These are phyloP conservation scores for Aureobasidium melanogenum DNA, from an alignment of 2,329 filamentous ascomycete genomes.

Conservation along the genomic window DNA sequence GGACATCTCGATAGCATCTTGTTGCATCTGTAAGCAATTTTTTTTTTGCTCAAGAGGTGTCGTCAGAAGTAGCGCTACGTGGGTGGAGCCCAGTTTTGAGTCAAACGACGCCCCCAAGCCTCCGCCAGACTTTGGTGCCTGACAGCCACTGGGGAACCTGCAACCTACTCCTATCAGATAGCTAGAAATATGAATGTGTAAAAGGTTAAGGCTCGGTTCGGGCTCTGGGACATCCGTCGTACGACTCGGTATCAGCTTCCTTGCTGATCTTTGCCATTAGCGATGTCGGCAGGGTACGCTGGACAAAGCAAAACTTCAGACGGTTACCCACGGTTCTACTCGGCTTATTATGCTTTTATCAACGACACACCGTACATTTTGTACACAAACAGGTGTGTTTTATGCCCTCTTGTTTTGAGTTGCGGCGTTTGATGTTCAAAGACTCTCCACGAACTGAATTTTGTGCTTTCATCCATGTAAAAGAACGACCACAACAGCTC, in stretches of 20 bases:
- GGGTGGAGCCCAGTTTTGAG: not conserved
- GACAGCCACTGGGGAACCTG: not conserved
- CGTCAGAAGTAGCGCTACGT: conserved; percentile 3
- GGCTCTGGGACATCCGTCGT: not conserved
- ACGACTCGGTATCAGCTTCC: conserved; percentile 1
- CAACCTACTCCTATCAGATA: not conserved
- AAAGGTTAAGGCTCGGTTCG: conserved; percentile 12
- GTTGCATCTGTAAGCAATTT: not conserved
- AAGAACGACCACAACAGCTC: not conserved
- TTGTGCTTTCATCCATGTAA: not conserved
- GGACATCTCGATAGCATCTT: not conserved
- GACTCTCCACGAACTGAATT: not conserved
- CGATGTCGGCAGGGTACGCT: conserved; percentile 1
- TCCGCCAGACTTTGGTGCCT: not conserved
- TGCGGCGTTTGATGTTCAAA: not conserved
- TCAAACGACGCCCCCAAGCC: not conserved
- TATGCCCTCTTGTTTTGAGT: not conserved
- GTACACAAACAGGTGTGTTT: not conserved
- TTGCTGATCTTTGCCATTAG: not conserved
- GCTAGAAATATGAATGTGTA: conserved; percentile 9
- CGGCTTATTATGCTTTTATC: not conserved
- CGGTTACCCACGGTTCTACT: not conserved
- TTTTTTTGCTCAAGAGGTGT: not conserved
- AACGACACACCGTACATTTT: not conserved
- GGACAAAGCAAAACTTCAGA: not conserved